Percentiles rank a stretch among this genome's conserved stretches.
These are phyloP conservation scores for Hypoxylon sp. DNA, from an alignment of 2,329 filamentous ascomycete species.

Conservation along the genomic window DNA sequence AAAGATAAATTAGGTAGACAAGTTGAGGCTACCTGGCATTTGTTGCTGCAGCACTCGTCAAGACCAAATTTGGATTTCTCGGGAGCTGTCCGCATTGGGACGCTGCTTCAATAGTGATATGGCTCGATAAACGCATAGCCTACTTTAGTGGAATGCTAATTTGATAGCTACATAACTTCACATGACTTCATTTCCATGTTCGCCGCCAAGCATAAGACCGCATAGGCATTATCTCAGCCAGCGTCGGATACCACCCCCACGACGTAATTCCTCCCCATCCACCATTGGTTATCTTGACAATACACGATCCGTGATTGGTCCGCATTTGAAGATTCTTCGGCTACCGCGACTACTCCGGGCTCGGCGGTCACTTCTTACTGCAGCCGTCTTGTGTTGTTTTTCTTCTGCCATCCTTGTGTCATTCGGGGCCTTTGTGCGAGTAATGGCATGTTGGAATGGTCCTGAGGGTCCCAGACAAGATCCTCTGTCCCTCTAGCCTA, in stretches of 20 bases:
- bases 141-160: neutral
- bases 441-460: slow-evolving; percentile 13
- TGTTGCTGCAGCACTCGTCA: slow-evolving; percentile 39
- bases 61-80: slow-evolving; percentile 47
- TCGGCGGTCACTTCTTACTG: slow-evolving; percentile 45
- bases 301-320: slow-evolving; percentile 47
- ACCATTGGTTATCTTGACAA: slow-evolving; percentile 41
- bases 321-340: slow-evolving; percentile 45
- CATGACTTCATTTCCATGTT: slow-evolving; percentile 34
- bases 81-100: slow-evolving; percentile 48
- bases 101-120: slow-evolving; percentile 27
- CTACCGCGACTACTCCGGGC: slow-evolving; percentile 46
- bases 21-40: slow-evolving; percentile 51
- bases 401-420: slow-evolving; percentile 10
- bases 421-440: slow-evolving; percentile 9
- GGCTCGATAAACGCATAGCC: slow-evolving; percentile 22
- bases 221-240: slow-evolving; percentile 25
- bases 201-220: slow-evolving; percentile 31
- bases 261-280: slow-evolving; percentile 7
- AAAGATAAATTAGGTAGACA: slow-evolving; percentile 19
- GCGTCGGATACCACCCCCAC: slow-evolving; percentile 42
- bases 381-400: slow-evolving; percentile 39
- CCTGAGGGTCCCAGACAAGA: neutral
- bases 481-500: neutral
- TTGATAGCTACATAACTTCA: slow-evolving; percentile 34